Conservation (phyloP, 2,329 filamentous ascomycete genomes). For the Cercospora sp. region DNA sequence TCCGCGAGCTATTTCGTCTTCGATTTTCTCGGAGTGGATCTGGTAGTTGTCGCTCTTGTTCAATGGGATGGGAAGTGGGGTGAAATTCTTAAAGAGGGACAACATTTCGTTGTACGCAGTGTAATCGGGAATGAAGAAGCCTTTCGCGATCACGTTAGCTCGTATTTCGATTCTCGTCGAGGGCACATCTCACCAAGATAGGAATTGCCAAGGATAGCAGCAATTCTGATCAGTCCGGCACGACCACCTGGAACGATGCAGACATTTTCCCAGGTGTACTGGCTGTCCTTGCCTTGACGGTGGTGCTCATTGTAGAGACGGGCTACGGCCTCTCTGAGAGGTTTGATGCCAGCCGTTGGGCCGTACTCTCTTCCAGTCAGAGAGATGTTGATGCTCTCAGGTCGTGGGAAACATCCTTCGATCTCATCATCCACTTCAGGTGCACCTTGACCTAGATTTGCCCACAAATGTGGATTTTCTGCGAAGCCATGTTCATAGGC, state of each 20-base stretch:
- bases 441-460: slow-evolving; percentile 90
- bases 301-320: slow-evolving; percentile 92
- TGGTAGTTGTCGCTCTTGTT: slow-evolving; percentile 85
- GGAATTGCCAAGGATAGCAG: slow-evolving; percentile 87
- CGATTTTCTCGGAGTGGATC: slow-evolving; percentile 90
- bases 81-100: slow-evolving; percentile 90
- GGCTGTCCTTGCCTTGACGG: slow-evolving; percentile 77
- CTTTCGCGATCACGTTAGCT: slow-evolving; percentile 9
- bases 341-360: slow-evolving; percentile 90
- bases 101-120: slow-evolving; percentile 98
- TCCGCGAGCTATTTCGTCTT: slow-evolving; percentile 55
- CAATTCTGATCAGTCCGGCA: slow-evolving; percentile 90
- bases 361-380: slow-evolving; percentile 82
- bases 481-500: slow-evolving; percentile 83
- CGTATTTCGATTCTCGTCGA: not conserved
- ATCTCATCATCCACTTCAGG: slow-evolving; percentile 89
- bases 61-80: slow-evolving; percentile 81
- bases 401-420: slow-evolving; percentile 81
- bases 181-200: slow-evolving; percentile 65
- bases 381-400: slow-evolving; percentile 73
- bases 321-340: slow-evolving; percentile 83
- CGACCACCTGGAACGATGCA: slow-evolving; percentile 92
- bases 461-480: slow-evolving; percentile 80
- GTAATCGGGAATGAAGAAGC: slow-evolving; percentile 71
- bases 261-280: slow-evolving; percentile 98